Evolutionary conservation across 1,284 basidiomycete genomes (phyloP).

Genomic region (Ceratobasidium papillatum): DNA sequence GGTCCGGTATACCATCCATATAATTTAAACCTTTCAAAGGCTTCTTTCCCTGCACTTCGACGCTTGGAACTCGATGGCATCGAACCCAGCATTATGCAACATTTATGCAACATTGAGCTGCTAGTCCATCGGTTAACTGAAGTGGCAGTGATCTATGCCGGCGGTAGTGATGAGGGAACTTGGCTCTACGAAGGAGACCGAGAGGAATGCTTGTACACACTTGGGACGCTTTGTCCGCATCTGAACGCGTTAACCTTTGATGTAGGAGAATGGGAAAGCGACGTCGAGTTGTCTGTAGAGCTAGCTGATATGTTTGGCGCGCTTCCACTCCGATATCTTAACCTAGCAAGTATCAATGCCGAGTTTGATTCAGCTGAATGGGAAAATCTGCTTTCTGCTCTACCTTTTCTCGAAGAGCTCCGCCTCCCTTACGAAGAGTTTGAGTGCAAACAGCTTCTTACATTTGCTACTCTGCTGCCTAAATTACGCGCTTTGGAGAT

Average conservation of each 20-base stretch:
- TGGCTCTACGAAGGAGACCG: conserved; percentile 2
- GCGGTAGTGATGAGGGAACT: neutral
- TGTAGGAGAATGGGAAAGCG: neutral
- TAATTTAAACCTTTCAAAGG: neutral
- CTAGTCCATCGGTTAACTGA: neutral
- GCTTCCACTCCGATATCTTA: neutral
- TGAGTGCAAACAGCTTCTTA: neutral
- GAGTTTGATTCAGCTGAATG: neutral
- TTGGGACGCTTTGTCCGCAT: neutral
- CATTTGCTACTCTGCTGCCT: neutral
- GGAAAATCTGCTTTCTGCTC: neutral
- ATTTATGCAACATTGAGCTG: neutral
- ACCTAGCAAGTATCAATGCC: neutral
- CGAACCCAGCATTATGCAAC: neutral
- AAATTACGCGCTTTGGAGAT: neutral
- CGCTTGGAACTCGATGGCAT: neutral
- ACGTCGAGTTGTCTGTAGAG: neutral
- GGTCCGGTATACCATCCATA: neutral
- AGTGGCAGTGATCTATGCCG: neutral
- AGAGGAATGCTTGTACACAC: neutral
- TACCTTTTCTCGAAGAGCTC: neutral
- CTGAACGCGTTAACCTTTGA: neutral
- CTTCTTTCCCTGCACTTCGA: neutral
- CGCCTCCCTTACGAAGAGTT: neutral
- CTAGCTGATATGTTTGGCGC: neutral